These are phyloP conservation scores for Suhomyces bribrorum DNA, from an alignment of 1,139 yeast species.

Conservation along the genomic window DNA sequence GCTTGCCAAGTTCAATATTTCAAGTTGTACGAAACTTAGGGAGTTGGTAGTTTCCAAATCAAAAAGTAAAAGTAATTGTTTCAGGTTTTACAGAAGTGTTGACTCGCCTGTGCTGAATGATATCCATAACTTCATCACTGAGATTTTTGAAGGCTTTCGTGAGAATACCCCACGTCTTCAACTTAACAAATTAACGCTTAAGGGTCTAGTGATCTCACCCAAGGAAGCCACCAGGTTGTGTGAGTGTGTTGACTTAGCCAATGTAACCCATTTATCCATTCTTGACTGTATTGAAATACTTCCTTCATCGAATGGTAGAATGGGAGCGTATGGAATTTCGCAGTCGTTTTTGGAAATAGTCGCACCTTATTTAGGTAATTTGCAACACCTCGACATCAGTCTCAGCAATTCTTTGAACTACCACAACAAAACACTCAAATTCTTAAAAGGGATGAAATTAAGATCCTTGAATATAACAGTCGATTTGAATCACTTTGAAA, in stretches of 20 bases:
- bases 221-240: conserved; percentile 6
- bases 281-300: conserved; percentile 9
- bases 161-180: conserved; percentile 11
- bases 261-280: conserved; percentile 6
- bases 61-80: conserved; percentile 5
- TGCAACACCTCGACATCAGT: conserved; percentile 18
- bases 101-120: not conserved
- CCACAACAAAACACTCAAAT: conserved; percentile 16
- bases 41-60: conserved; percentile 13
- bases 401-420: conserved; percentile 21
- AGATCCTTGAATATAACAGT: conserved; percentile 16
- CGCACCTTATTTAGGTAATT: conserved; percentile 13
- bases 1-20: conserved; percentile 5
- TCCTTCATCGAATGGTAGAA: conserved; percentile 2
- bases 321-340: not conserved
- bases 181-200: conserved; percentile 8
- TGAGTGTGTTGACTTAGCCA: conserved; percentile 3
- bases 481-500: conserved; percentile 18
- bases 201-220: conserved; percentile 5
- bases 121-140: conserved; percentile 1
- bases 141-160: conserved; percentile 2
- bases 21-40: conserved; percentile 7
- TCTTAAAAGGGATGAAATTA: conserved; percentile 13
- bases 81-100: conserved; percentile 5
- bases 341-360: conserved; percentile 15